Percentiles rank a stretch among this genome's conserved stretches.
Evolutionary conservation across 2,329 filamentous ascomycete genomes (phyloP).

Genomic region (Gnomoniopsis sp.): DNA sequence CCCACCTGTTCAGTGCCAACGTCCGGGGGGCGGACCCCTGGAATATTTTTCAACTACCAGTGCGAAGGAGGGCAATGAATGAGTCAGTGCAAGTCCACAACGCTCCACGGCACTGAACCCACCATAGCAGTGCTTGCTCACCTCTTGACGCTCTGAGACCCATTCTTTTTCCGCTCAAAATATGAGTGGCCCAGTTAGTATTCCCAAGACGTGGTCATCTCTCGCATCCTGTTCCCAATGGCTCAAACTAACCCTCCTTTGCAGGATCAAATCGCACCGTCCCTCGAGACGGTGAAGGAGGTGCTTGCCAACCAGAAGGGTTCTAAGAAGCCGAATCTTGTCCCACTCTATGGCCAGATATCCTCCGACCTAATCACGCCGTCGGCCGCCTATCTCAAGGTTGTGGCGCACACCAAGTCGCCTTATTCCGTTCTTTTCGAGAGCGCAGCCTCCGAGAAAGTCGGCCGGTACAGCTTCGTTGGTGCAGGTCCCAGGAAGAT

Average conservation of each 20-base stretch:
- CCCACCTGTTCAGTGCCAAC: background rate
- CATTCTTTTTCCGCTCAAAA: slow-evolving; percentile 11
- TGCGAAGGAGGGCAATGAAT: background rate
- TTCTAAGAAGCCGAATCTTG: slow-evolving; percentile 56
- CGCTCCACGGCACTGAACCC: too few relatives aligned
- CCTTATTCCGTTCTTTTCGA: slow-evolving; percentile 93
- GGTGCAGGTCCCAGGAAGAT: slow-evolving; percentile 78
- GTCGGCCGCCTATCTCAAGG: slow-evolving; percentile 90
- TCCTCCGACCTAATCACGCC: slow-evolving; percentile 92
- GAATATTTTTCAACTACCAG: too few relatives aligned
- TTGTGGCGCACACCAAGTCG: slow-evolving; percentile 70
- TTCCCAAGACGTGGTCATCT: slow-evolving; percentile 4
- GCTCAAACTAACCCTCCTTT: slow-evolving; percentile 29
- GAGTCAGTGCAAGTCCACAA: slow-evolving; percentile 16
- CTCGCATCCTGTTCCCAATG: slow-evolving; percentile 12
- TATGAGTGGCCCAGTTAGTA: slow-evolving; percentile 17
- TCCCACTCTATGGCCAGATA: slow-evolving; percentile 76
- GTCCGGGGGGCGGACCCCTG: too few relatives aligned
- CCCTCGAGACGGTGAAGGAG: slow-evolving; percentile 43
- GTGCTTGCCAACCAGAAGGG: slow-evolving; percentile 36
- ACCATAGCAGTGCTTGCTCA: too few relatives aligned
- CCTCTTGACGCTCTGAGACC: background rate
- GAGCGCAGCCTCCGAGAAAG: slow-evolving; percentile 88
- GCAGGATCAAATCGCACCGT: slow-evolving; percentile 34
- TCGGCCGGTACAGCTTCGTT: slow-evolving; percentile 94